A percentile compares a stretch with the other conserved stretches of the same genome.
Evolutionary conservation across 2,329 filamentous ascomycete species (phyloP).

Genomic region (Hortaea sp.): DNA sequence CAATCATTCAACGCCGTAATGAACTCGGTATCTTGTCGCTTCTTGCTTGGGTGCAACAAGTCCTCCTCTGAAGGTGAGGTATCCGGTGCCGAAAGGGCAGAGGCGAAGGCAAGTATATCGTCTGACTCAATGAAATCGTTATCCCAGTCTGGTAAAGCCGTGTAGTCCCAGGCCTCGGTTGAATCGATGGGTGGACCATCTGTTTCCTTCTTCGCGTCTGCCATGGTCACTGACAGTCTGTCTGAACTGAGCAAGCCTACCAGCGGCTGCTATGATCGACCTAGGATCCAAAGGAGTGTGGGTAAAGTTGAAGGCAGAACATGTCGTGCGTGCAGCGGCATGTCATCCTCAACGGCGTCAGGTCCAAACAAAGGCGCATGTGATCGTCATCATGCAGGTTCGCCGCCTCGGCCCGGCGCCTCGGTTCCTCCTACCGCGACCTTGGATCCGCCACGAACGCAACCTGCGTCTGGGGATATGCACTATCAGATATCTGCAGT

Average conservation of each 20-base stretch:
- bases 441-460: too few relatives aligned
- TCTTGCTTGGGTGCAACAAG: conserved; percentile 26
- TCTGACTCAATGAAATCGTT: conserved; percentile 64
- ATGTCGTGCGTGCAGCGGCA: too few relatives aligned
- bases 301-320: too few relatives aligned
- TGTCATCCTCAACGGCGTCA: background rate
- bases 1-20: conserved; percentile 93
- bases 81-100: conserved; percentile 58
- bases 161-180: conserved; percentile 52
- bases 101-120: conserved; percentile 68
- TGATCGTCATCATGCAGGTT: background rate
- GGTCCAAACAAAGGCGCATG: background rate
- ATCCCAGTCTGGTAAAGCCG: conserved; percentile 66
- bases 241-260: background rate
- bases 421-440: too few relatives aligned
- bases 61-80: conserved; percentile 51
- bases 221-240: conserved; percentile 23
- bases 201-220: conserved; percentile 34
- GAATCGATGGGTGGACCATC: conserved; percentile 39
- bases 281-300: too few relatives aligned
- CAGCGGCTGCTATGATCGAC: background rate
- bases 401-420: background rate
- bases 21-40: conserved; percentile 43
- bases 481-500: too few relatives aligned
- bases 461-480: too few relatives aligned